These are phyloP conservation scores for Dentipellis sp. DNA, from an alignment of 768 basidiomycete species.

Conservation along the genomic window DNA sequence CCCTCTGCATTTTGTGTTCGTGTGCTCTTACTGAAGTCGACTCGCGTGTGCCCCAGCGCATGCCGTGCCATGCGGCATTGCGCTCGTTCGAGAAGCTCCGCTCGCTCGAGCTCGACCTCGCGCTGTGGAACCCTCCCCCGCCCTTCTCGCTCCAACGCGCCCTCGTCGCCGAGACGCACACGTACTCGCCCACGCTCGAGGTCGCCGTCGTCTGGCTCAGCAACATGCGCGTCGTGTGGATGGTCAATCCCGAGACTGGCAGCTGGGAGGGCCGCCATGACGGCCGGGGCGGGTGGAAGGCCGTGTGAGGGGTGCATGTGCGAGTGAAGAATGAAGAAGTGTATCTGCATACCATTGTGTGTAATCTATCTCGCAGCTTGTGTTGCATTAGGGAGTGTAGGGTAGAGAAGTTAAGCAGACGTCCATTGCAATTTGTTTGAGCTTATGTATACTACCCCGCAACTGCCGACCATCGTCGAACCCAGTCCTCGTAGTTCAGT, in stretches of 20 bases:
- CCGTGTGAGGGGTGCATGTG: neutral
- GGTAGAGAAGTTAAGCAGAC: no score
- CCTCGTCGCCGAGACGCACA: conserved; percentile 29
- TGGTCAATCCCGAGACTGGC: conserved; percentile 11
- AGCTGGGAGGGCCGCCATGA: conserved; percentile 6
- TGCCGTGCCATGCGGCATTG: conserved; percentile 24
- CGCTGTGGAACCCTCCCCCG: conserved; percentile 25
- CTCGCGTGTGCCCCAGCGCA: conserved; percentile 18
- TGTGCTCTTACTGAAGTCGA: neutral
- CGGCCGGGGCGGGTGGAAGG: neutral
- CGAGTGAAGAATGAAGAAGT: no score
- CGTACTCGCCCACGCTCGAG: conserved; percentile 27
- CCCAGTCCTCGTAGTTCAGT: no score
- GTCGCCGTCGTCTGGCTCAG: conserved; percentile 26
- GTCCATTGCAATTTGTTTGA: no score
- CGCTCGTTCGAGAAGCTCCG: conserved; percentile 25
- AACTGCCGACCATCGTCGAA: no score
- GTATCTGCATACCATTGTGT: no score
- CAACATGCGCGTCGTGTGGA: conserved; percentile 18
- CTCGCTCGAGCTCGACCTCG: conserved; percentile 28
- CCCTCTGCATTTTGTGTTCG: neutral
- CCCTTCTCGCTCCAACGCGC: conserved; percentile 24
- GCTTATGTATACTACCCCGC: no score
- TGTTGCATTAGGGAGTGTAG: no score
- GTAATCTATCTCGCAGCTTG: no score